Conservation (phyloP, 2,329 filamentous ascomycete species). For the Sphaerulina vaccinii region DNA sequence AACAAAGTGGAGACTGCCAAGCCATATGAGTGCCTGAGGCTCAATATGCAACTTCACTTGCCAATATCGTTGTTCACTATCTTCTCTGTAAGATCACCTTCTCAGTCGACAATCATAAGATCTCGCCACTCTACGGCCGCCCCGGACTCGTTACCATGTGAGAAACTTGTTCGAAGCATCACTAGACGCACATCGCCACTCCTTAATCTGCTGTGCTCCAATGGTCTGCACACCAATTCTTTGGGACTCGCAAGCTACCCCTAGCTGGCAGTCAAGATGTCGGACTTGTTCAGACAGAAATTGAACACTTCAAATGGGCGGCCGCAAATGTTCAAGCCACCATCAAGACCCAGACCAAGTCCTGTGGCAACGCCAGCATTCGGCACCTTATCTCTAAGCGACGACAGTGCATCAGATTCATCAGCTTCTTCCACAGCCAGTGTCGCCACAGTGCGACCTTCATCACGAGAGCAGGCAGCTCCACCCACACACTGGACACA, state of each 20-base stretch:
- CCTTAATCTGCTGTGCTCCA: too few relatives aligned
- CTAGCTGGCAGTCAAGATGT: constrained; percentile 27
- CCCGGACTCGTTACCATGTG: too few relatives aligned
- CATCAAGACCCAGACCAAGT: constrained; percentile 23
- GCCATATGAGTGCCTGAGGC: too few relatives aligned
- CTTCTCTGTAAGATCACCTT: too few relatives aligned
- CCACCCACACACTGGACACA: constrained; percentile 79
- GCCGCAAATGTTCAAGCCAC: constrained; percentile 8
- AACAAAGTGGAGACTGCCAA: too few relatives aligned
- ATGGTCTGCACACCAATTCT: too few relatives aligned
- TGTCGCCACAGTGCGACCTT: constrained; percentile 50
- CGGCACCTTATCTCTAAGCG: constrained; percentile 5
- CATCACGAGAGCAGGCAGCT: constrained; percentile 42
- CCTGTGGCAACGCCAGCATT: constrained; percentile 21
- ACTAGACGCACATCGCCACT: too few relatives aligned
- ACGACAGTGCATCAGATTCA: constrained; percentile 54
- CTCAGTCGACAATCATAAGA: too few relatives aligned
- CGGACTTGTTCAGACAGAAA: constrained; percentile 30
- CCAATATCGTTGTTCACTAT: too few relatives aligned
- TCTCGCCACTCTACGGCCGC: too few relatives aligned
- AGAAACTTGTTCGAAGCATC: too few relatives aligned
- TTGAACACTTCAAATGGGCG: constrained; percentile 27
- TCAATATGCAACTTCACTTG: too few relatives aligned
- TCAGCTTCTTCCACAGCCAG: constrained; percentile 89
- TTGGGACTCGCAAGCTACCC: constrained; percentile 8